Conservation (phyloP, 164 flowering plant species). For the Buxus sempervirens region DNA sequence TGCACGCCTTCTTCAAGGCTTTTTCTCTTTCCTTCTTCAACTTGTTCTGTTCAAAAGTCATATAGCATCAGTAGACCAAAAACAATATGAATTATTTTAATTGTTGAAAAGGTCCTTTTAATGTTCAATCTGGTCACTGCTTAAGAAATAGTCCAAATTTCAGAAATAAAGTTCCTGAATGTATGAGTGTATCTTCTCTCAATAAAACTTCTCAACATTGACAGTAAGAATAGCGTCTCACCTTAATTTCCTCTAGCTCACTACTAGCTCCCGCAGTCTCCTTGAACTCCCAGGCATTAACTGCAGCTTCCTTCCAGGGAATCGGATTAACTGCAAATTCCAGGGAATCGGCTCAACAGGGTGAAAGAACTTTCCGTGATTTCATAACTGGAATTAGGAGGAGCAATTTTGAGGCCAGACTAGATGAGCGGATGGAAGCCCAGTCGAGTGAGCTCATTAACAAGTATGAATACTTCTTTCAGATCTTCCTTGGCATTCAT, state of each 20-base stretch:
- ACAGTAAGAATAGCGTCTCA: background rate
- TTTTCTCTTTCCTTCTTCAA: background rate
- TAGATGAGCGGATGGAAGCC: constrained; percentile 3
- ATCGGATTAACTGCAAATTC: background rate
- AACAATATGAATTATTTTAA: background rate
- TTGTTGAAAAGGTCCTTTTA: too few species aligned
- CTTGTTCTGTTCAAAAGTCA: background rate
- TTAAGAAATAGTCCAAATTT: too few species aligned
- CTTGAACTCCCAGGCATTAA: background rate
- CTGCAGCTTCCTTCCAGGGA: constrained; percentile 4
- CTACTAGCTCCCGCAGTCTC: background rate
- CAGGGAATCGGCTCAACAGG: background rate
- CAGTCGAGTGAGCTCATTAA: background rate
- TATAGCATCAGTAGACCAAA: background rate
- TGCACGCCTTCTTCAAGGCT: background rate
- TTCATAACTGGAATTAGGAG: constrained; percentile 4
- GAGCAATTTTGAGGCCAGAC: background rate
- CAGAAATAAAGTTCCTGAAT: too few species aligned
- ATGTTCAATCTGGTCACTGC: too few species aligned
- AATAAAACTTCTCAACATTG: background rate
- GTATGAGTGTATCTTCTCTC: too few species aligned
- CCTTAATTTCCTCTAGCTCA: background rate
- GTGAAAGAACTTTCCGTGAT: constrained; percentile 1
- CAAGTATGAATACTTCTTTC: constrained; percentile 1
- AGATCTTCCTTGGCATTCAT: background rate